Base-by-base conservation (phyloP, 371 early-diverging fungal species). In the Phascolomyces articulosus region DNA sequence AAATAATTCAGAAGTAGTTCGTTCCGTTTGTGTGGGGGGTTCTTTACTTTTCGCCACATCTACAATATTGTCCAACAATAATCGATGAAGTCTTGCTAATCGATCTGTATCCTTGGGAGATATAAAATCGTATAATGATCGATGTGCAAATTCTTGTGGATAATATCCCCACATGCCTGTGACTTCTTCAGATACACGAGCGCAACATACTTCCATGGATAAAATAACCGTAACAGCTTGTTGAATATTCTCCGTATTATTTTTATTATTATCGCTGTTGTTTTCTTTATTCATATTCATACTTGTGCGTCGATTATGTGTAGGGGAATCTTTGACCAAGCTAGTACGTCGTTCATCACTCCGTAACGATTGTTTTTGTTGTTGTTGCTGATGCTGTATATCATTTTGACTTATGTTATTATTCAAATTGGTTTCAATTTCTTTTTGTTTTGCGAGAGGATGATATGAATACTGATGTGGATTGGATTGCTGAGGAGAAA, bases 181-280 rank as follows among this genome's bases (percentile, higher is more conserved):
- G 0, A 78, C 81, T 40, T 82, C 78, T 55, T 84, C 85, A 2
- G 83, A 78, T 20, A 80, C 80, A 16, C 80, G 69, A 1, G 87
- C 85, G 56, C 84, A 85, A 47, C 77, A 71, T 31, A 84, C 55
- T n/a, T 79, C 80, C 80, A 84, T 82, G 4, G 85, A 75, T 49
- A 79, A 58, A 62, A 78, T 75, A 11, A 74, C 44, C 8, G 55
- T 63, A 2, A 51, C 31, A 18, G 51, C 24, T 16, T n/a, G 47
- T 0, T n/a, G 20, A 24, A 10, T 23, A 24, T 51, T 24, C 8
- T 23, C 28, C 8, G 10, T 34, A 15, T 11, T 34, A 40, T 40
- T 58, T n/a, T 11, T 18, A 21, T 40, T 58, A 31, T n/a, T 58
- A 31, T 8, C 4, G 20, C 8, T 20, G 21, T 16, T 58, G 34